A percentile compares a stretch with the other conserved stretches of the same genome.
These are phyloP conservation scores for Globisporangium abappressorium DNA, from an alignment of 352 stramenopile species.

Conservation along the genomic window DNA sequence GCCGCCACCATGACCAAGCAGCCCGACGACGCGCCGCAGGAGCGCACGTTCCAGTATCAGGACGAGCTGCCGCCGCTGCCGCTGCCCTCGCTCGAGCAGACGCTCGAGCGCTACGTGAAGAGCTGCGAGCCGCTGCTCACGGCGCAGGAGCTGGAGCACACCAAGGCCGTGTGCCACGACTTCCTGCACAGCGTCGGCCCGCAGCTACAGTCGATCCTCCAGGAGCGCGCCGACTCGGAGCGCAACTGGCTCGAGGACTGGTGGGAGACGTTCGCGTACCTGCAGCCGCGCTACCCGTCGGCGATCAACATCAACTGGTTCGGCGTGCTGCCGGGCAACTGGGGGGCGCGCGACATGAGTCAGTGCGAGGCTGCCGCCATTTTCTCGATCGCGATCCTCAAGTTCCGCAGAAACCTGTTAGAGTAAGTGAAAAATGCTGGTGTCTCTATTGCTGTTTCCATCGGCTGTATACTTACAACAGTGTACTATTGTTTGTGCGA, in stretches of 20 bases:
- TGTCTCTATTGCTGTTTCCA: not conserved
- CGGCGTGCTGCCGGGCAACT: constrained; percentile 93
- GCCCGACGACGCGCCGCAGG: constrained; percentile 13
- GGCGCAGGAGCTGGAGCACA: constrained; percentile 85
- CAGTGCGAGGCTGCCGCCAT: constrained; percentile 87
- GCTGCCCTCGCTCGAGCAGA: constrained; percentile 92
- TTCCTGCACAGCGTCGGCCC: constrained; percentile 86
- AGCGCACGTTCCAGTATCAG: constrained; percentile 80
- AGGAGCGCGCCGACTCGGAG: constrained; percentile 81
- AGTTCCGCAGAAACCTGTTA: constrained; percentile 92
- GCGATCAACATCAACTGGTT: constrained; percentile 98
- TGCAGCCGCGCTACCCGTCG: constrained; percentile 93
- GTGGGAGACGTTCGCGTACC: constrained; percentile 97
- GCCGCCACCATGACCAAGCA: constrained; percentile 11
- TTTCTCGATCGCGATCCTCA: constrained; percentile 79
- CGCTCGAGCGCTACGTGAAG: constrained; percentile 89
- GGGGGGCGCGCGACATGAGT: constrained; percentile 90
- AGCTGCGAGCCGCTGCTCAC: constrained; percentile 90
- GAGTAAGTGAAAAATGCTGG: constrained; percentile 39
- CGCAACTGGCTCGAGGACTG: constrained; percentile 93
- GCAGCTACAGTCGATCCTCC: constrained; percentile 87
- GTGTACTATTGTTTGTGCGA: constrained; percentile 5
- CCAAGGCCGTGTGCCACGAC: constrained; percentile 89
- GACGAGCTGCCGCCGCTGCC: constrained; percentile 91
- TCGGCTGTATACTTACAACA: constrained; percentile 7